phyloP scores from a whole-genome alignment of 345 rosid species.

The Mallotus nudiflorus region DNA sequence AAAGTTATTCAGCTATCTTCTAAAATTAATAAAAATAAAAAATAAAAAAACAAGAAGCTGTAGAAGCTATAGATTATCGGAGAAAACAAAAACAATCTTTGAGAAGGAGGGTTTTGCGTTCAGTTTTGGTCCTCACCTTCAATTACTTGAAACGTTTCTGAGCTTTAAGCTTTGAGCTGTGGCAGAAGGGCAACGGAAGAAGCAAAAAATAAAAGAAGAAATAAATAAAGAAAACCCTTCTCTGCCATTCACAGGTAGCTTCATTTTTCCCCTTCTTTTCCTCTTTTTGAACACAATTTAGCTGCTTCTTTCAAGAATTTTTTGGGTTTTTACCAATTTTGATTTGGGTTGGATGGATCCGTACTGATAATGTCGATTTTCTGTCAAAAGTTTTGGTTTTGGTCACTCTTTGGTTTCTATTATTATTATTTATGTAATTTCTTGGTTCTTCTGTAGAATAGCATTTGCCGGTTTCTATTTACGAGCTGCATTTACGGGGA shows the following conservation, averaged over 20 bases:
- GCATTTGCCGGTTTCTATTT: not conserved
- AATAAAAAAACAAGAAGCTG: too few relatives aligned
- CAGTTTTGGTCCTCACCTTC: not conserved
- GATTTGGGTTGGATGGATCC: not conserved
- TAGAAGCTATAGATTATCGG: not conserved
- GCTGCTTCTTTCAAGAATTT: not conserved
- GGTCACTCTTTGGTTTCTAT: not conserved
- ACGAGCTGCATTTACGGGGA: conserved; percentile 2
- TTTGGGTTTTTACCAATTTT: not conserved
- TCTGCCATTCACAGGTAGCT: not conserved
- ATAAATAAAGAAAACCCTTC: not conserved
- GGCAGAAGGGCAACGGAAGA: too few relatives aligned
- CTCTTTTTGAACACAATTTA: not conserved
- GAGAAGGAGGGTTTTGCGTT: not conserved
- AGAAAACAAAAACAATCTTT: conserved; percentile 7
- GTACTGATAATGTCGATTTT: not conserved
- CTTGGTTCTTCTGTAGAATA: not conserved
- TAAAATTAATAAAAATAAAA: not conserved
- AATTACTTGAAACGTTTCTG: not conserved
- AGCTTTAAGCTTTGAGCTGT: not conserved
- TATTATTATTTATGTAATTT: not conserved
- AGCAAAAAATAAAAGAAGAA: not conserved
- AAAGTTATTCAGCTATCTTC: too few relatives aligned
- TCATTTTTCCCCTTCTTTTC: not conserved
- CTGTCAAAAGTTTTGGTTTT: not conserved